Base-by-base conservation (phyloP, 495 filamentous ascomycete species). In the Lasiosphaeris hirsuta region DNA sequence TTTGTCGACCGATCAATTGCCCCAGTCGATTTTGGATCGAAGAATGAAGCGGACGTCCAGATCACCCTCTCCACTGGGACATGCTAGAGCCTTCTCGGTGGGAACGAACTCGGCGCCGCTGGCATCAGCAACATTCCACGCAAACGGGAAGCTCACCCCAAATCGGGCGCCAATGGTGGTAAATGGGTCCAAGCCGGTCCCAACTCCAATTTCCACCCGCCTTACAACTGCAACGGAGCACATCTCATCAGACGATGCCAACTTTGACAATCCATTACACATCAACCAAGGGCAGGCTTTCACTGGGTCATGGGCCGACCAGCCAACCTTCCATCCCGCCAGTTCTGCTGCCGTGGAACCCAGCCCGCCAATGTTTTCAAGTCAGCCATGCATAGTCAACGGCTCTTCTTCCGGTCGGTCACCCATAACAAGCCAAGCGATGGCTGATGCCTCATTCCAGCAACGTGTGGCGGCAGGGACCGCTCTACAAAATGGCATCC, bases 61-160 rank as follows among this genome's bases (percentile, higher is more conserved):
- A 17, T 82, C 81, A n/a, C 78, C 81, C 7, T 84, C 81, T 0
- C 81, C 81, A 3, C 66, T 76, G 36, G 75, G 73, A 6, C 78
- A 80, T 62, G 66, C 70, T 39, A 71, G 77, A 48, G 73, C 70
- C 18, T 71, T 73, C 39, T 76, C 79, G 4, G 64, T 69, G 4
- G 75, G 79, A 14, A 63, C 71, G 43, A 70, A 65, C 46, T 73
- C 77, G 10, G 63, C 69, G 11, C 74, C 70, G 45, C 60, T 75
- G 18, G 48, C 54, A 18, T 67, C 74, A 8, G 63, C 64, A 2
- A 66, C 74, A 0, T 72, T 74, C 30, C 35, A 66, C n/a, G 30
- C 61, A 5, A 62, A 62, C 30, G 66, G 69, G 19, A 59, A 61
- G 18, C 62, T 69, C 34, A 35, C 56, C 10, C 65, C 72, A 52